Base-by-base conservation (phyloP, 129 eudicot genomes). In the Centrapalus pauciflorus region DNA sequence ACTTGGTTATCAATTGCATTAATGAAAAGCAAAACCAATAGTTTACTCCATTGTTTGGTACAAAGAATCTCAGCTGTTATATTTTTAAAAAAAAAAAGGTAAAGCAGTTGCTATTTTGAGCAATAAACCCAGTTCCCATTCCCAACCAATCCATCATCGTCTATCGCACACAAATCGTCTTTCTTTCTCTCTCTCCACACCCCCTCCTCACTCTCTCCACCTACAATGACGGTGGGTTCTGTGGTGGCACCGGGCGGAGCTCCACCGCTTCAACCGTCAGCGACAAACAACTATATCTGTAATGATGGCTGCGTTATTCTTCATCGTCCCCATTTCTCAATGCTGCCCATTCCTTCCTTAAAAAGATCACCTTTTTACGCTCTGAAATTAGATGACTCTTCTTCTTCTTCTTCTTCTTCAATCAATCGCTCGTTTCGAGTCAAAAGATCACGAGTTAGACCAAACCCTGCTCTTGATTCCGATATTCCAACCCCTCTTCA, bases 401-500 rank as follows among this genome's bases (percentile, higher is more conserved):
- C 54, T 57, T 29, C 38, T 27, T 19, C 61, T 37, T 13, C 26
- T 30, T 34, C 38, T 33, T 60, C 60, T 41, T 59, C 55, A 11
- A 10, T 23, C 6, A 34, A n/a, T 21, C 48, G 17, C 20, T 21
- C 20, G 9, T 61, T 66, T 45, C 38, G 12, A 38, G 32, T 26
- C 13, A 67, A 68, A 34, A 20, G 62, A 61, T 37, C 17, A 19
- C 73, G 74, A 38, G 23, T 73, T 45, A 77, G 67, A 46, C 85
- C 85, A 27, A 77, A 55, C 67, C 50, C 19, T 26, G 83, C 86
- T 24, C 77, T 83, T 41, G 88, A 79, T 57, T 85, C 96, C 26
- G 94, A 91, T 13, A 65, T 74, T 20, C 83, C 94, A 5, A 67
- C 24, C 61, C 82, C 89, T 37, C 77, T 60, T 76, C 79, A 72